Conservation (phyloP, 2,329 filamentous ascomycete species). For the Graphium sp. region DNA sequence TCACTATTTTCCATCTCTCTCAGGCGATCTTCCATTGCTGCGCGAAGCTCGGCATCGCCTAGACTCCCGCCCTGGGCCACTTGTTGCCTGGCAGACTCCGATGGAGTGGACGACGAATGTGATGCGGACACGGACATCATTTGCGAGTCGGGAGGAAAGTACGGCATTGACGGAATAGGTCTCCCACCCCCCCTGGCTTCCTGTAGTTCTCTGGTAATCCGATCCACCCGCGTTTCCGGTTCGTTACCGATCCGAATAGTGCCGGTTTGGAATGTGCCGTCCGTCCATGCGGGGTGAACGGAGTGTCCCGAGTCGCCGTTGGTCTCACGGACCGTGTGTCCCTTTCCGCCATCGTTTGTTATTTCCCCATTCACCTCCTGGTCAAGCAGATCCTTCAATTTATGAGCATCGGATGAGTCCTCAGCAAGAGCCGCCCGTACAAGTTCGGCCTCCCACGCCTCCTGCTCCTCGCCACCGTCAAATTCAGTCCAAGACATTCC, state of each 20-base stretch:
- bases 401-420: conserved; percentile 2
- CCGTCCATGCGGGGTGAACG: conserved; percentile 33
- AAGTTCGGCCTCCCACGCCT: conserved; percentile 11
- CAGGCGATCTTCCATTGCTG: conserved; percentile 37
- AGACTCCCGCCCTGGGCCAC: conserved; percentile 27
- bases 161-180: no score
- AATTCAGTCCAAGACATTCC: conserved; percentile 42
- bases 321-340: no score
- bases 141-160: no score
- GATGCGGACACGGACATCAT: no score
- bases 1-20: conserved; percentile 22
- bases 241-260: conserved; percentile 23
- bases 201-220: no score
- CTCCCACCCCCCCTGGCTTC: no score
- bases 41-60: conserved; percentile 40
- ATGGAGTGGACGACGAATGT: no score
- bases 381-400: no score
- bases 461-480: conserved; percentile 25
- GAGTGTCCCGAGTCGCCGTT: conserved; percentile 7
- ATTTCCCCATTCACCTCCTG: no score
- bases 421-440: conserved; percentile 3
- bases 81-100: no score
- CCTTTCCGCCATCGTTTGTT: no score
- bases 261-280: conserved; percentile 47
- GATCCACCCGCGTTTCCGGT: conserved; percentile 1